These are phyloP conservation scores for Anthostomella pinea DNA, from an alignment of 2,329 filamentous ascomycete genomes.

Conservation along the genomic window DNA sequence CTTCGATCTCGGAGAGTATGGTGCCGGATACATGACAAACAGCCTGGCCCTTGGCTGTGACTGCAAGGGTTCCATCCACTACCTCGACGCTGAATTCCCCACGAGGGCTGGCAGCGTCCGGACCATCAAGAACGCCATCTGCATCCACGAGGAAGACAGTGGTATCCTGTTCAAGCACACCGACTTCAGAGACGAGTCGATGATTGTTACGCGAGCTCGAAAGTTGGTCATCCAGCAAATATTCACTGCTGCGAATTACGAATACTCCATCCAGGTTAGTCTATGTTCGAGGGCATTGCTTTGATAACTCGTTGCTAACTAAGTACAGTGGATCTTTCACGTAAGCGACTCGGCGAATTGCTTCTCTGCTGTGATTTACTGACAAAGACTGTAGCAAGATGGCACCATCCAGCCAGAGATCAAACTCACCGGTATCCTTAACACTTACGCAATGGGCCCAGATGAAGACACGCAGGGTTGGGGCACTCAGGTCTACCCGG, in stretches of 20 bases:
- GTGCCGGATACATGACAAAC: conserved; percentile 82
- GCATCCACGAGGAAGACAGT: conserved; percentile 90
- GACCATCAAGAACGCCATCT: conserved; percentile 90
- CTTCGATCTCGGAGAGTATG: conserved; percentile 78
- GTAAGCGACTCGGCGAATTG: conserved; percentile 21
- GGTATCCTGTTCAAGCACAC: conserved; percentile 94
- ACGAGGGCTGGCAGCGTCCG: conserved; percentile 71
- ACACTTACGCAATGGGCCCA: conserved; percentile 80
- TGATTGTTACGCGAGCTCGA: conserved; percentile 79
- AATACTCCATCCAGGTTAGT: conserved; percentile 61
- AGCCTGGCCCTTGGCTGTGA: conserved; percentile 73
- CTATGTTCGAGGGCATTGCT: not conserved
- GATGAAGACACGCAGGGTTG: conserved; percentile 81
- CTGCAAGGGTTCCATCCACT: conserved; percentile 88
- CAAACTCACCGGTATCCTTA: conserved; percentile 87
- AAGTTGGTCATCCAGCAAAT: conserved; percentile 88
- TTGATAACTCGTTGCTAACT: conserved; percentile 40
- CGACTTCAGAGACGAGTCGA: conserved; percentile 87
- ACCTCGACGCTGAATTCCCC: conserved; percentile 84
- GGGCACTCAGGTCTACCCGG: conserved; percentile 88
- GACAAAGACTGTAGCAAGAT: conserved; percentile 56
- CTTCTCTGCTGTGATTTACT: conserved; percentile 5
- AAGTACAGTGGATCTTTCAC: conserved; percentile 80
- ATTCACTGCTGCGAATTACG: conserved; percentile 95
- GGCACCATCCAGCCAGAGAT: conserved; percentile 90